Base-by-base conservation (phyloP, 768 basidiomycete species). In the Pleurotus djamor region DNA sequence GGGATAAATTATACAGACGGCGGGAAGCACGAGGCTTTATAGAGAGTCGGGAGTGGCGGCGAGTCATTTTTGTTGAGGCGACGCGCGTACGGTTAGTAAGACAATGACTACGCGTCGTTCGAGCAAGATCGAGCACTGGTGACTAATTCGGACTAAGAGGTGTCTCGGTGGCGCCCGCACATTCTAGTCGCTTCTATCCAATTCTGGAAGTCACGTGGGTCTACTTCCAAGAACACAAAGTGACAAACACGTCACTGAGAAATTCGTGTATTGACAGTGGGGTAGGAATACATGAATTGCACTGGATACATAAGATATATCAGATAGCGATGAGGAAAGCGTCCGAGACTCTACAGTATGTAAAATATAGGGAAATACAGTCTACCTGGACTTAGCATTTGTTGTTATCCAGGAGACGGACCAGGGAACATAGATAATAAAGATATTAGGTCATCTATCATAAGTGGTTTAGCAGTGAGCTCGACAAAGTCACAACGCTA, bases 401-500 rank as follows among this genome's bases (percentile, higher is more conserved):
- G 1, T 5, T 50, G 16, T 50, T 33, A 50, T 13, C 49, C 34
- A 12, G 59, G 38, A 71, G 51, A 48, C 72, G 70, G 63, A 5
- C 45, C 45, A 8, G 54, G 54, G 38, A 85, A 86, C 78, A 78
- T 84, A 2, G 82, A 79, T 37, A 88, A 66, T 6, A 88, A 67
- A 12, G 78, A 74, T 28, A 79, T 68, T 33, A 88, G 68, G 63
- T 88, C 86, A 50, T 70, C 86, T 88, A 32, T 28, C 49, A 33
- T 12, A 32, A 28, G 21, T 28, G 6, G 34, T 17, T 38, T 14
- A 16, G 59, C 43, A 49, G 60, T 35, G 59, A 58, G 5, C 17
- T 14, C 14, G 5, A 59, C 36, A 4, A 28, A 36, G 34, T 4
- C 5, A 7, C 5, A 44, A 37, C 14, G 32, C 12, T 56, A 47